Percentiles rank a stretch among this genome's conserved stretches.
Evolutionary conservation across 169 alveolate genomes (phyloP).

Genomic region (Cryptosporidium ryanae): DNA sequence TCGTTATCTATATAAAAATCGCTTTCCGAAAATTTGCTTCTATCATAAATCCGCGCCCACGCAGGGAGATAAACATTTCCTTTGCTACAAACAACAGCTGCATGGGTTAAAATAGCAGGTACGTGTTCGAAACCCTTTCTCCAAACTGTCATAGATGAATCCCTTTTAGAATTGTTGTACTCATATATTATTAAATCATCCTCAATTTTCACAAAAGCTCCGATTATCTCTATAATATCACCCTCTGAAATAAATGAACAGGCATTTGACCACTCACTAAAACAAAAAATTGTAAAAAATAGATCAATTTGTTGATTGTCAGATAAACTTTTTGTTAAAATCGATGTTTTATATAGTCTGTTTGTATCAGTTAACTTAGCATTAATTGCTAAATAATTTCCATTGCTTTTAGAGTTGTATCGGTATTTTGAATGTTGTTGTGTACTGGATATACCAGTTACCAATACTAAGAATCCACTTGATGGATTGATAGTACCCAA

Average conservation of each 20-base stretch:
- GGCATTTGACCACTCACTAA: conserved; percentile 66
- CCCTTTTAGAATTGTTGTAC: conserved; percentile 18
- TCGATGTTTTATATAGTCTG: conserved; percentile 39
- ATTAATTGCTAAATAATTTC: conserved; percentile 2
- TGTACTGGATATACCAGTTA: neutral
- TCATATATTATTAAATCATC: conserved; percentile 19
- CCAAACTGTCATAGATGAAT: conserved; percentile 70
- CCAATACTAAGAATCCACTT: conserved; percentile 51
- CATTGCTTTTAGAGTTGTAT: neutral
- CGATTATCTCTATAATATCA: conserved; percentile 42
- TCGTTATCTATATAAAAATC: neutral
- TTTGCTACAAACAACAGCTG: conserved; percentile 73
- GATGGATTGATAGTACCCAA: neutral
- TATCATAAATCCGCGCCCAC: conserved; percentile 59
- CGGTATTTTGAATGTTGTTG: too few relatives aligned
- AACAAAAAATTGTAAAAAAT: conserved; percentile 21
- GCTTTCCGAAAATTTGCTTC: neutral
- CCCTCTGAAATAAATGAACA: conserved; percentile 52
- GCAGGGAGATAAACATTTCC: conserved; percentile 73
- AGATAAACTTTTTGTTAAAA: conserved; percentile 35
- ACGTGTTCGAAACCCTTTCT: conserved; percentile 67
- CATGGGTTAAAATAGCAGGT: conserved; percentile 74
- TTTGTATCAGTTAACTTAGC: conserved; percentile 44
- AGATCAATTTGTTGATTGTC: neutral
- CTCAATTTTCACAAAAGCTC: conserved; percentile 32